Conservation (phyloP, 2,329 filamentous ascomycete species). For the Hypomyces rosellus region DNA sequence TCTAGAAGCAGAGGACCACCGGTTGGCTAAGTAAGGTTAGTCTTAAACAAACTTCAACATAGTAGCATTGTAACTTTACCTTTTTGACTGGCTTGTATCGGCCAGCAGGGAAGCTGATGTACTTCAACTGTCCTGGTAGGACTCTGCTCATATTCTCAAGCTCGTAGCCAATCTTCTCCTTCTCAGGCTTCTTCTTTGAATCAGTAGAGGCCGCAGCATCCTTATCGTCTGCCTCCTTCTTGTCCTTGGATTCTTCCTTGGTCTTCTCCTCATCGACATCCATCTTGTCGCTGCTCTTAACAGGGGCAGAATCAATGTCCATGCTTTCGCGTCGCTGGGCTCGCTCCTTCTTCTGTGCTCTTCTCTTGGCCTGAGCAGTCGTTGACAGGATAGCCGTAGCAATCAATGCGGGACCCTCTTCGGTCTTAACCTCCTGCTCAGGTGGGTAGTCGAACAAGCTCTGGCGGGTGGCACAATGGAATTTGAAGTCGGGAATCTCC, state of each 20-base stretch:
- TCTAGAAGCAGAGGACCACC: constrained; percentile 88
- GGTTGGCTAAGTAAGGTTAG: constrained; percentile 59
- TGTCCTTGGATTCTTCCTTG: constrained; percentile 41
- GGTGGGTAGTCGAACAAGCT: constrained; percentile 98
- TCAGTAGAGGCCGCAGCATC: constrained; percentile 48
- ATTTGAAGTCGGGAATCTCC: constrained; percentile 89
- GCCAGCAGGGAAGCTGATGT: constrained; percentile 83
- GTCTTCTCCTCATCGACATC: constrained; percentile 66
- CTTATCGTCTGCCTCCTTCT: constrained; percentile 59
- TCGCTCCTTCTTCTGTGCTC: constrained; percentile 89
- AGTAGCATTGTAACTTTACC: constrained; percentile 44
- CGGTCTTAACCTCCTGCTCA: constrained; percentile 89
- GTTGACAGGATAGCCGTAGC: constrained; percentile 95
- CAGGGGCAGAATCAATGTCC: constrained; percentile 77
- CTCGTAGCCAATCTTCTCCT: constrained; percentile 95
- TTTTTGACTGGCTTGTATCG: constrained; percentile 89
- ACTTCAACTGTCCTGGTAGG: constrained; percentile 87
- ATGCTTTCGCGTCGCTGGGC: constrained; percentile 88
- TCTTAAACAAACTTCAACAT: neutral
- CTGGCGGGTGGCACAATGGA: constrained; percentile 88
- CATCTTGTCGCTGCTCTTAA: constrained; percentile 72
- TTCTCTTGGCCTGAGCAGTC: constrained; percentile 91
- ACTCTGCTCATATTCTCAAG: constrained; percentile 96
- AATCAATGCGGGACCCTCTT: constrained; percentile 88
- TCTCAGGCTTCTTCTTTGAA: constrained; percentile 83